These are phyloP conservation scores for Proliferodiscus dingleyae DNA, from an alignment of 2,329 filamentous ascomycete species.

Conservation along the genomic window DNA sequence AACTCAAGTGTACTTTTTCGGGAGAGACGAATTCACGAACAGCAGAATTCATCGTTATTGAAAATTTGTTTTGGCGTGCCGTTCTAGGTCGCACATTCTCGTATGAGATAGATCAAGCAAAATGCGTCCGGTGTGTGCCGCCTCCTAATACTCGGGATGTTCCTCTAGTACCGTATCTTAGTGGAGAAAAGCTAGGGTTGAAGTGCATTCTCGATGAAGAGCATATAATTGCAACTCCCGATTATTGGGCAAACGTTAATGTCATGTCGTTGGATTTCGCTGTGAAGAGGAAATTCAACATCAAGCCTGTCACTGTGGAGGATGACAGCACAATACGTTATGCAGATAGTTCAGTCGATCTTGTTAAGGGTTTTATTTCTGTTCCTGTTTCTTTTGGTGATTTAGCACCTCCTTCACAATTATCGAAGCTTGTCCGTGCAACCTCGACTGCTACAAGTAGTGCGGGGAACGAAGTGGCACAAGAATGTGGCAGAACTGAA, in stretches of 20 bases:
- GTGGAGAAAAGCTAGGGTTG: not conserved
- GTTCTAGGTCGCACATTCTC: constrained; percentile 4
- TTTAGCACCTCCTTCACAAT: not conserved
- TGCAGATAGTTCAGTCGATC: constrained; percentile 2
- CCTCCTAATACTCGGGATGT: not conserved
- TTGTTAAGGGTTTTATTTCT: not conserved
- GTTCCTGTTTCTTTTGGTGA: constrained; percentile 4
- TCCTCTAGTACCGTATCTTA: constrained; percentile 1
- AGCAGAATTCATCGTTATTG: constrained; percentile 1
- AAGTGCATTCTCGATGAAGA: constrained; percentile 4
- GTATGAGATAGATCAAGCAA: not conserved
- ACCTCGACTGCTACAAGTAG: not conserved
- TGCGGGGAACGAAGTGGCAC: not conserved
- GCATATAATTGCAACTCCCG: not conserved
- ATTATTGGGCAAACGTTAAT: constrained; percentile 5
- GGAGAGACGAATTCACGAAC: not conserved
- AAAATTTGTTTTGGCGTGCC: constrained; percentile 3
- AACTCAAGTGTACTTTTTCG: not conserved
- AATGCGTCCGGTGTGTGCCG: not conserved
- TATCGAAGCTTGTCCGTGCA: not conserved
- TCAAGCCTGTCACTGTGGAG: not conserved
- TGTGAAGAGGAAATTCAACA: not conserved
- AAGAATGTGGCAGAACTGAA: not conserved
- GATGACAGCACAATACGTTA: not conserved
- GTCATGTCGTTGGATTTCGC: constrained; percentile 7